A percentile compares a stretch with the other conserved stretches of the same genome.
These are phyloP conservation scores for Metrosideros polymorpha DNA, from an alignment of 441 rosid genomes.

Conservation along the genomic window DNA sequence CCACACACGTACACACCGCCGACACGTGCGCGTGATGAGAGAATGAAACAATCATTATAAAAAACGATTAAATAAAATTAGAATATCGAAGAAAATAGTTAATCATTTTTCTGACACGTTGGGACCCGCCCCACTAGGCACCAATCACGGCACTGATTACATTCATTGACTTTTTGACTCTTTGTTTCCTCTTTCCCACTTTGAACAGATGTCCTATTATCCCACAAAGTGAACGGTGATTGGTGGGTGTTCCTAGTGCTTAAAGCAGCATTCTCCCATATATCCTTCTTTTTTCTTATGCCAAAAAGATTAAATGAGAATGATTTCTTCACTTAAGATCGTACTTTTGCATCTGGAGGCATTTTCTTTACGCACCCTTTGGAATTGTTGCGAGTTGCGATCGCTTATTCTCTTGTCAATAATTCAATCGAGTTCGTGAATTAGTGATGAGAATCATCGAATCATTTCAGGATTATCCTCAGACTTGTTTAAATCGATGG, in stretches of 20 bases:
- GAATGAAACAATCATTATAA: not conserved
- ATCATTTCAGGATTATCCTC: too few relatives aligned
- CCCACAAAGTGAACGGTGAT: not conserved
- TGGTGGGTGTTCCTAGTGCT: not conserved
- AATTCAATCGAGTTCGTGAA: not conserved
- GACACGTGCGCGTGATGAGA: not conserved
- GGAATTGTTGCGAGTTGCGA: not conserved
- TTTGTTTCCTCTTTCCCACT: not conserved
- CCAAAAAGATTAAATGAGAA: not conserved
- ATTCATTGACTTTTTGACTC: not conserved
- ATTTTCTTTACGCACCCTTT: too few relatives aligned
- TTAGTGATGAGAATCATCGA: not conserved
- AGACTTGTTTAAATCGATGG: not conserved
- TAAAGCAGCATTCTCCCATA: not conserved
- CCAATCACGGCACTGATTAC: not conserved
- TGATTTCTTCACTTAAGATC: not conserved
- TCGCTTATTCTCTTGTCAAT: too few relatives aligned
- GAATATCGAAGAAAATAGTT: not conserved
- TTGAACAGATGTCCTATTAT: not conserved
- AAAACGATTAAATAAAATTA: too few relatives aligned
- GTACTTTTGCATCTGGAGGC: too few relatives aligned
- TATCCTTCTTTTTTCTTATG: not conserved
- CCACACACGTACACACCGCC: too few relatives aligned
- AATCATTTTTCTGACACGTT: not conserved
- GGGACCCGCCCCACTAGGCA: not conserved